A percentile compares a stretch with the other conserved stretches of the same genome.
These are phyloP conservation scores for Protomyces pachydermus DNA, from an alignment of 1,139 yeast species.

Conservation along the genomic window DNA sequence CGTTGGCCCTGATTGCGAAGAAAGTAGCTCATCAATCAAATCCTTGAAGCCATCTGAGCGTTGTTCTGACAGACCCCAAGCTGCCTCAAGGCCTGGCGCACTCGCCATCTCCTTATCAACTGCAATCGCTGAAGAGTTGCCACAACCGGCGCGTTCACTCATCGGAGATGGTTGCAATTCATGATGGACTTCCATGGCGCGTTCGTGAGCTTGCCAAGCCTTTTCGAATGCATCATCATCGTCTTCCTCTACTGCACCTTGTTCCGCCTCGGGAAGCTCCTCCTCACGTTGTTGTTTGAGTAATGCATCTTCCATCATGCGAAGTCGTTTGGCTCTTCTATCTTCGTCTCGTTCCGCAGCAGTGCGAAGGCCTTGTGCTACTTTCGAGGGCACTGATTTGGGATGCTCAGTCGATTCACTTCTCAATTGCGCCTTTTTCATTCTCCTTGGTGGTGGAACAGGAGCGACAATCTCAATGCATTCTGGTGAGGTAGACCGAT, in stretches of 20 bases:
- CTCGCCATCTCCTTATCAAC: background rate
- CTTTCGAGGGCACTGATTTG: background rate
- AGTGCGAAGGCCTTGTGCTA: background rate
- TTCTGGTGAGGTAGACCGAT: background rate
- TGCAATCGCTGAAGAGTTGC: background rate
- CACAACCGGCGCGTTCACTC: too few species aligned
- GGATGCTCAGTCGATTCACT: background rate
- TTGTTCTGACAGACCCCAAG: background rate
- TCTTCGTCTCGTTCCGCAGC: background rate
- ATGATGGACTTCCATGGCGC: background rate
- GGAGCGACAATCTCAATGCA: background rate
- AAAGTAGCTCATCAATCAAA: background rate
- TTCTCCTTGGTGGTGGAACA: background rate
- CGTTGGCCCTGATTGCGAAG: background rate
- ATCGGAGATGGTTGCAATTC: background rate
- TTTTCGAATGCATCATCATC: background rate
- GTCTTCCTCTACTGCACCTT: background rate
- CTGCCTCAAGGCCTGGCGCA: background rate
- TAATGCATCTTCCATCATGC: background rate
- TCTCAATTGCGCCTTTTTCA: too few species aligned
- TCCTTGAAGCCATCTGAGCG: background rate
- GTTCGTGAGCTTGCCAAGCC: background rate
- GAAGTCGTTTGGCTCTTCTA: background rate
- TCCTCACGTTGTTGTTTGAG: background rate
- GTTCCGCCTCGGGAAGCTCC: background rate